A percentile compares a stretch with the other conserved stretches of the same genome.
phyloP scores from a whole-genome alignment of 2,329 filamentous ascomycete genomes.

The Truncatella angustata region DNA sequence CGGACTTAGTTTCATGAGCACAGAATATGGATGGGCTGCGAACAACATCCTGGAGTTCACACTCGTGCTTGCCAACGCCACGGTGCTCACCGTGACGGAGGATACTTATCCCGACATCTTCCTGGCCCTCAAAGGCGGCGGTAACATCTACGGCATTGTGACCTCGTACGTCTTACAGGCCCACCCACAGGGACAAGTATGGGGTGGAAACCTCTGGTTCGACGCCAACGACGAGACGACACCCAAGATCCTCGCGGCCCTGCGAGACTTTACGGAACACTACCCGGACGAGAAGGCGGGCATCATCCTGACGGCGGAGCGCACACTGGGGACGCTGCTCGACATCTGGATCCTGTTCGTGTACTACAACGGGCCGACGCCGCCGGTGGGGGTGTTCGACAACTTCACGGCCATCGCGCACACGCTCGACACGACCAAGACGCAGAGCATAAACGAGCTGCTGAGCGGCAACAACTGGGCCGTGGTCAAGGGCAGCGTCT shows the following conservation, averaged over 20 bases:
- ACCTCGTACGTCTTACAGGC: conserved; percentile 44
- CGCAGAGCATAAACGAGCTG: conserved; percentile 45
- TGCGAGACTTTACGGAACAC: conserved; percentile 55
- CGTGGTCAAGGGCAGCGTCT: conserved; percentile 31
- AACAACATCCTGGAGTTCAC: conserved; percentile 49
- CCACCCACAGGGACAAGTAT: conserved; percentile 38
- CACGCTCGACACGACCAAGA: conserved; percentile 42
- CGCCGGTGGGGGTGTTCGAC: conserved; percentile 52
- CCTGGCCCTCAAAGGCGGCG: conserved; percentile 52
- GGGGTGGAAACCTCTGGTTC: conserved; percentile 42
- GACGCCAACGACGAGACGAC: conserved; percentile 27
- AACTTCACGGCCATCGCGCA: conserved; percentile 50
- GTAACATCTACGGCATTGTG: conserved; percentile 55
- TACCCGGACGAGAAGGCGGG: conserved; percentile 59
- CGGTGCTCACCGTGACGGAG: conserved; percentile 43
- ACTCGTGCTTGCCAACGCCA: conserved; percentile 50
- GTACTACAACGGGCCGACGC: conserved; percentile 58
- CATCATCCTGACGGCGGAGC: conserved; percentile 55
- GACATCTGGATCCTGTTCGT: conserved; percentile 60
- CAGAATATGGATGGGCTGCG: conserved; percentile 48
- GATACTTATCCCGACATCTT: conserved; percentile 46
- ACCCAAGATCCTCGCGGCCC: conserved; percentile 40
- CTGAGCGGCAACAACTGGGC: conserved; percentile 43
- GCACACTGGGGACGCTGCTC: conserved; percentile 39
- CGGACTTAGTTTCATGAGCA: conserved; percentile 46